Base-by-base conservation (phyloP, 306 rosid species). In the Mimosa bimucronata region DNA sequence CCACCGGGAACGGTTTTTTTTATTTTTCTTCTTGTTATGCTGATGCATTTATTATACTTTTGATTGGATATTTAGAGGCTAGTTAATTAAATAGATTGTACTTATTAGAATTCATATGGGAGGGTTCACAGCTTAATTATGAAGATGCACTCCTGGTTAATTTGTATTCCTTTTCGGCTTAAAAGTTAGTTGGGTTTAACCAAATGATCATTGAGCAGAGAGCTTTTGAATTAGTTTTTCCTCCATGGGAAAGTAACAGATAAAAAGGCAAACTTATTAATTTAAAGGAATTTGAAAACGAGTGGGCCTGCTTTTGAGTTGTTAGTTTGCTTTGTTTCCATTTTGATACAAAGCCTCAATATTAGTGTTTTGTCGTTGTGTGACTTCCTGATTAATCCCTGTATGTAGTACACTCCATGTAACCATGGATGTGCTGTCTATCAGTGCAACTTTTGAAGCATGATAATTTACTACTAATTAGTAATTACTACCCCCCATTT, bases 271-370 rank as follows among this genome's bases (percentile, higher is more conserved):
- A 53, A 18, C 14, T 72, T 21, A 21, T 9, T 31, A 55, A 53
- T 55, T n/a, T 31, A 55, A 21, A 73, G 48, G 19, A 50, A 72
- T 7, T 71, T 14, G 76, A 72, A 72, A 72, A 44, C 64, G 76
- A 50, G 76, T n/a, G 76, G 76, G 64, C 64, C 45, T 72, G 64
- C 69, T 57, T 57, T 57, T 74, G 69, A 58, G 69, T 58, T 37
- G 69, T 9, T 74, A 53, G 60, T 37, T 23, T 57, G 78, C 52
- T 74, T 58, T 74, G 40, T 74, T 74, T 74, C 78, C 55, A 25
- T 74, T 57, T 74, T 58, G 26, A 57, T 74, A 41, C 69, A 38
- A 21, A 48, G 26, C 78, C 69, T 74, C 69, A 57, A 40, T 58
- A 3, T 15, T 31, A 13, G 78, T 25, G 69, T 21, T 74, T 74